phyloP scores from a whole-genome alignment of 75 land plant species.

The Isoetes taiwanensis region DNA sequence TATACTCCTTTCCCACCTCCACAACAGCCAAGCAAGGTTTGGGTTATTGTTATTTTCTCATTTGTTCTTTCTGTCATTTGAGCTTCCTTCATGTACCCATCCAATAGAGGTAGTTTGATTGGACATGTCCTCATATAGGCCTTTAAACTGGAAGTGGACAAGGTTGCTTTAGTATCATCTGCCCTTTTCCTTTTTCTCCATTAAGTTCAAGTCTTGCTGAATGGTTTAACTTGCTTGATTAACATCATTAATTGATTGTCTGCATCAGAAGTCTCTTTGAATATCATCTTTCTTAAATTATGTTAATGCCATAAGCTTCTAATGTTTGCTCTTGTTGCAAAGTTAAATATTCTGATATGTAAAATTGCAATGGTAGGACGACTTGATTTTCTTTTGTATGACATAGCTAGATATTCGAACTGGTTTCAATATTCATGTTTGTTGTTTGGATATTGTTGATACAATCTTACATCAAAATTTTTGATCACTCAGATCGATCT shows the following conservation, averaged over 20 bases:
- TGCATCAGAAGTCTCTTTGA: no score
- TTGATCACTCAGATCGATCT: constrained; percentile 46
- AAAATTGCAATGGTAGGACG: neutral
- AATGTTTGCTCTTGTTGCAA: neutral
- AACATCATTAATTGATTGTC: no score
- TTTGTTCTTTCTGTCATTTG: neutral
- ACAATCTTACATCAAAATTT: neutral
- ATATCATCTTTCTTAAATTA: no score
- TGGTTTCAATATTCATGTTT: neutral
- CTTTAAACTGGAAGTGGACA: neutral
- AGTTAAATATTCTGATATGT: neutral
- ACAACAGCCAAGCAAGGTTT: constrained; percentile 89
- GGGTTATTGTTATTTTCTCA: neutral
- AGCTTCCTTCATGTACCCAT: neutral
- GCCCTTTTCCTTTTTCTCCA: neutral
- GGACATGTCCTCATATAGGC: neutral
- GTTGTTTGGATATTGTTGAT: neutral
- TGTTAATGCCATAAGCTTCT: no score
- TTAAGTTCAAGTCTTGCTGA: neutral
- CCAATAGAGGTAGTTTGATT: neutral
- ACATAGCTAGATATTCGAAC: neutral
- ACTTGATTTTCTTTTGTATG: neutral
- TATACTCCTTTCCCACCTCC: constrained; percentile 99
- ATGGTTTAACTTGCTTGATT: no score
- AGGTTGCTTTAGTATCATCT: neutral